phyloP scores from a whole-genome alignment of 2,329 filamentous ascomycete genomes.

The Fusarium sp. region DNA sequence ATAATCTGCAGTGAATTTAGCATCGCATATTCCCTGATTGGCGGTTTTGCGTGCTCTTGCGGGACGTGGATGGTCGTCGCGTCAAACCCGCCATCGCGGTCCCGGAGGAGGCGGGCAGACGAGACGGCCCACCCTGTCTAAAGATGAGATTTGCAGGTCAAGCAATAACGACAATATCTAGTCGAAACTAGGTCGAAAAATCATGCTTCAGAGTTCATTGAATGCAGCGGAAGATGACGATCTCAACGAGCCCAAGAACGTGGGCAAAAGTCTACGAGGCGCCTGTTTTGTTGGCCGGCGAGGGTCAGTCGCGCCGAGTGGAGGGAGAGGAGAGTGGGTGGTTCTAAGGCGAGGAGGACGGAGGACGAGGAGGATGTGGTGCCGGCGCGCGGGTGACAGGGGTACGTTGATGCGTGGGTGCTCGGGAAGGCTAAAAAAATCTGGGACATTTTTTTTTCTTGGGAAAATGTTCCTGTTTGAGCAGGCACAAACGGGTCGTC shows the following conservation, averaged over 20 bases:
- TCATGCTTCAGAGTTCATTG: slow-evolving; percentile 5
- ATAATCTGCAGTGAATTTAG: background rate
- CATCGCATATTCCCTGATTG: background rate
- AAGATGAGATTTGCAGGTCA: slow-evolving; percentile 5
- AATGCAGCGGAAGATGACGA: slow-evolving; percentile 59
- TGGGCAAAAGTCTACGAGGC: slow-evolving; percentile 48
- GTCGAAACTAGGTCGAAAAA: background rate
- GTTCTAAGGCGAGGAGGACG: slow-evolving; percentile 40
- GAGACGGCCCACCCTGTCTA: slow-evolving; percentile 24
- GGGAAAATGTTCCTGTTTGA: background rate
- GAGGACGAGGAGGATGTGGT: slow-evolving; percentile 30
- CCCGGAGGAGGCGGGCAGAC: slow-evolving; percentile 30
- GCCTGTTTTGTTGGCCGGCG: slow-evolving; percentile 48
- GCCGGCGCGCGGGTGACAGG: slow-evolving; percentile 27
- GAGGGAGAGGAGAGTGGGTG: slow-evolving; percentile 47
- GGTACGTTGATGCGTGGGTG: slow-evolving; percentile 19
- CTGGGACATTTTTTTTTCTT: slow-evolving; percentile 33
- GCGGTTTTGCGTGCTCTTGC: background rate
- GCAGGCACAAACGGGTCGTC: background rate
- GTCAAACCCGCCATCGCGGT: slow-evolving; percentile 12
- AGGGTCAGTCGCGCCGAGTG: slow-evolving; percentile 49
- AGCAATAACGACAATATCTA: slow-evolving; percentile 24
- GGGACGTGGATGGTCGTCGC: slow-evolving; percentile 12
- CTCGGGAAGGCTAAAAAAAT: slow-evolving; percentile 33
- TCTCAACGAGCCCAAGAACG: slow-evolving; percentile 75